Percentiles rank a stretch among this genome's conserved stretches.
phyloP scores from a whole-genome alignment of 306 rosid genomes.

The Pueraria montana region DNA sequence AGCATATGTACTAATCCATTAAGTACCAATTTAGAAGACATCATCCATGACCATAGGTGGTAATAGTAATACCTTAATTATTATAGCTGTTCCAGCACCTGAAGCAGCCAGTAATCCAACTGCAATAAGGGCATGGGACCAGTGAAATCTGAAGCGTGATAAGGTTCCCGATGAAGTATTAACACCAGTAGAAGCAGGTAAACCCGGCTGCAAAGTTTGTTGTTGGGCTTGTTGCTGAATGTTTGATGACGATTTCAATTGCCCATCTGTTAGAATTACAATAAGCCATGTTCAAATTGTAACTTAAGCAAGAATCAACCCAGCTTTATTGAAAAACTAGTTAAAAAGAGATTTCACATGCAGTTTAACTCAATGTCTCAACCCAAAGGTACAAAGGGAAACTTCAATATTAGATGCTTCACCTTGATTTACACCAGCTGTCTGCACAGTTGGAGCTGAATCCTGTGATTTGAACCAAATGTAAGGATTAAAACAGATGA shows the following conservation, averaged over 20 bases:
- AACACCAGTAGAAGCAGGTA: constrained; percentile 58
- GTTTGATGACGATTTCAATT: constrained; percentile 57
- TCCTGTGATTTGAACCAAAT: constrained; percentile 64
- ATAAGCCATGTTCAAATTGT: constrained; percentile 38
- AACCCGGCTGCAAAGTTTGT: constrained; percentile 68
- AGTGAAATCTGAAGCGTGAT: constrained; percentile 70
- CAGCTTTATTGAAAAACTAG: constrained; percentile 39
- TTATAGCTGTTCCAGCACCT: constrained; percentile 83
- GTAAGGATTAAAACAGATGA: constrained; percentile 30
- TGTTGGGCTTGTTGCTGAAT: constrained; percentile 63
- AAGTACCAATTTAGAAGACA: constrained; percentile 39
- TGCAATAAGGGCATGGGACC: constrained; percentile 85
- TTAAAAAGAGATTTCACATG: constrained; percentile 26
- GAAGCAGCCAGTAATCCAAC: constrained; percentile 83
- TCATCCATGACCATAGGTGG: constrained; percentile 28
- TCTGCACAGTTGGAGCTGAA: constrained; percentile 71
- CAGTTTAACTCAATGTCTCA: constrained; percentile 12
- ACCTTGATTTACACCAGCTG: constrained; percentile 80
- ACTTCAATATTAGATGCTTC: constrained; percentile 19
- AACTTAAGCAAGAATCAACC: constrained; percentile 20
- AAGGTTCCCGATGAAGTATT: constrained; percentile 56
- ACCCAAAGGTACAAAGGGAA: constrained; percentile 17
- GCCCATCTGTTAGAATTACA: constrained; percentile 64
- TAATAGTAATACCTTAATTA: constrained; percentile 76
- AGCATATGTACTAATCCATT: neutral